A percentile compares a stretch with the other conserved stretches of the same genome.
Conservation (phyloP, 371 early-diverging fungal genomes). For the Mucor saturninus region DNA sequence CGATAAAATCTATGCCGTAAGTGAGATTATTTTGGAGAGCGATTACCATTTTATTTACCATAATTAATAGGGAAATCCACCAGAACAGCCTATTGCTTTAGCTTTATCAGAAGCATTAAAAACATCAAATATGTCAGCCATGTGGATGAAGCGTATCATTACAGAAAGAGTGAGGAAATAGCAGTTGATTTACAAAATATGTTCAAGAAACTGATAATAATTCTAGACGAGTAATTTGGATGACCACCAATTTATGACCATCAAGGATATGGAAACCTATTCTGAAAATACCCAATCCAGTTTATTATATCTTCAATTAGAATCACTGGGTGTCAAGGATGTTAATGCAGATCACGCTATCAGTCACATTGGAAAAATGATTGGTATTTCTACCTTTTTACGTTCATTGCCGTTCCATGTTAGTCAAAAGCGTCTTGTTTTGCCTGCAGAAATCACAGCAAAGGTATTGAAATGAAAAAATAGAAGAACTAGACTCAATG, state of each 20-base stretch:
- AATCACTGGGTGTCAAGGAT: conserved; percentile 82
- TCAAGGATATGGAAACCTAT: conserved; percentile 84
- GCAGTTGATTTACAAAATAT: not conserved
- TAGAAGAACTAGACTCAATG: too few species aligned
- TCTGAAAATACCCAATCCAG: conserved; percentile 88
- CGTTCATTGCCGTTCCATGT: conserved; percentile 75
- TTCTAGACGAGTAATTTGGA: conserved; percentile 64
- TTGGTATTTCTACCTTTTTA: conserved; percentile 79
- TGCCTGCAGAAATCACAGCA: conserved; percentile 79
- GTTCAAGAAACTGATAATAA: conserved; percentile 12
- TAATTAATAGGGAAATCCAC: conserved; percentile 60
- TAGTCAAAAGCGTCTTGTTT: conserved; percentile 62
- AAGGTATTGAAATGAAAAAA: conserved; percentile 57
- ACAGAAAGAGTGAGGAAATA: conserved; percentile 62
- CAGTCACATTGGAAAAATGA: conserved; percentile 89
- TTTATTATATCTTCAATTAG: conserved; percentile 85
- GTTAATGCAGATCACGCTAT: conserved; percentile 90
- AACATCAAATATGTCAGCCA: conserved; percentile 54
- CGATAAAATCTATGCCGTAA: conserved; percentile 70
- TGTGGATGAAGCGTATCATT: conserved; percentile 79
- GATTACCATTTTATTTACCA: too few species aligned
- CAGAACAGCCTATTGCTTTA: conserved; percentile 75
- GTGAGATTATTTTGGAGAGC: not conserved
- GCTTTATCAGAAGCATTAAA: conserved; percentile 60
- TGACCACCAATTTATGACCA: conserved; percentile 72